Base-by-base conservation (phyloP, 768 basidiomycete genomes). In the Ephemerocybe angulata region DNA sequence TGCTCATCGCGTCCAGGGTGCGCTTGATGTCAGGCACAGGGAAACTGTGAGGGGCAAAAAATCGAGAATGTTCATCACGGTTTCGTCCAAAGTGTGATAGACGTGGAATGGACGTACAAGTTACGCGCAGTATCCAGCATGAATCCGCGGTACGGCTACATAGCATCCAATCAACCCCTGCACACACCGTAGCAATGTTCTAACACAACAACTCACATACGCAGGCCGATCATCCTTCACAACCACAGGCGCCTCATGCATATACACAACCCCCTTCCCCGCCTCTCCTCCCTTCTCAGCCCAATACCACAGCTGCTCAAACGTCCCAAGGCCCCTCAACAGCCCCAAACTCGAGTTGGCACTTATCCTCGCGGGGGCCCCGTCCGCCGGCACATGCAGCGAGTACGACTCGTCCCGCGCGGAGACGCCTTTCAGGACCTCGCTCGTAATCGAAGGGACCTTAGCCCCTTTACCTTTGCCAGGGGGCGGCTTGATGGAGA, bases 121-220 rank as follows among this genome's bases (percentile, higher is more conserved):
- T 91, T 86, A 24, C 90, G 74, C 1, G 89, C 75, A 0, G 90
- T 93, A 65, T 93, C 91, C 12, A 93, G 76, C 81, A 92, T 81
- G 53, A 91, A 76, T 8, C 87, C 89, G 21, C 91, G 81, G 64
- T 85, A 88, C 0, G 85, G 85, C 86, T 87, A 59, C 24, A 29
- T n/a, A 22, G 15, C 21, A 37, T 31, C 12, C 50, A 12, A 21
- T 10, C 28, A 35, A 24, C 22, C 22, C 49, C 40, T 41, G 37
- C 42, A 19, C 25, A 29, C n/a, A 13, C 50, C 1, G 38, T 30
- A 19, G 22, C 2, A 38, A 17, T 15, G 41, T 43, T 13, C 3
- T 15, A 30, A 1, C 2, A 54, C 44, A 21, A 3, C 3, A 40
- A 76, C 82, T 50, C 64, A 86, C 85, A 72, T 81, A 90, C 11